Evolutionary conservation across 176 grass and related monocot species (phyloP).

Genomic region (Chloris gayana): DNA sequence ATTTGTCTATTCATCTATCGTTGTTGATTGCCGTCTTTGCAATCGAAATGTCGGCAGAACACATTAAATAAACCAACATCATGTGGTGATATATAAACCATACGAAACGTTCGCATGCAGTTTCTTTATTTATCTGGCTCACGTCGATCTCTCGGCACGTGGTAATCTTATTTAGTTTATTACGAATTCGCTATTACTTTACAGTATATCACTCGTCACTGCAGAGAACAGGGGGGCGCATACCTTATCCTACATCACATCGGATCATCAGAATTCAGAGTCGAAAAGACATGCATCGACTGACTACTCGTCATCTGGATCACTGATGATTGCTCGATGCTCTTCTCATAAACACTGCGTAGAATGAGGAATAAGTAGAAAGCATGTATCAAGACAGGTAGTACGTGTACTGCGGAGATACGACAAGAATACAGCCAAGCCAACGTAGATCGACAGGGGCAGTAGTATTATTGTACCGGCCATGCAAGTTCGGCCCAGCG

Average conservation of each 20-base stretch:
- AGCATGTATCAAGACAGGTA: background rate
- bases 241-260: conserved; percentile 6
- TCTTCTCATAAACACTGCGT: background rate
- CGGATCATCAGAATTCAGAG: background rate
- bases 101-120: background rate
- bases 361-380: background rate
- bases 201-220: too few species aligned
- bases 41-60: background rate
- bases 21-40: background rate
- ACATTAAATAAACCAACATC: background rate
- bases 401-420: conserved; percentile 5
- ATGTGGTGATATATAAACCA: background rate
- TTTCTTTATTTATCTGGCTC: background rate
- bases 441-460: background rate
- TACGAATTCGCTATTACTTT: background rate
- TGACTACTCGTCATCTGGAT: background rate
- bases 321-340: background rate
- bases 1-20: too few species aligned
- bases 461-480: conserved; percentile 7
- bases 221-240: background rate
- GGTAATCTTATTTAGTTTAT: conserved; percentile 15
- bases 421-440: background rate
- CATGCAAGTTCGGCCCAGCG: background rate
- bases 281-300: background rate
- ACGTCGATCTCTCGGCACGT: background rate